Base-by-base conservation (phyloP, 148 eudicot genomes). In the Gaultheria prostrata region DNA sequence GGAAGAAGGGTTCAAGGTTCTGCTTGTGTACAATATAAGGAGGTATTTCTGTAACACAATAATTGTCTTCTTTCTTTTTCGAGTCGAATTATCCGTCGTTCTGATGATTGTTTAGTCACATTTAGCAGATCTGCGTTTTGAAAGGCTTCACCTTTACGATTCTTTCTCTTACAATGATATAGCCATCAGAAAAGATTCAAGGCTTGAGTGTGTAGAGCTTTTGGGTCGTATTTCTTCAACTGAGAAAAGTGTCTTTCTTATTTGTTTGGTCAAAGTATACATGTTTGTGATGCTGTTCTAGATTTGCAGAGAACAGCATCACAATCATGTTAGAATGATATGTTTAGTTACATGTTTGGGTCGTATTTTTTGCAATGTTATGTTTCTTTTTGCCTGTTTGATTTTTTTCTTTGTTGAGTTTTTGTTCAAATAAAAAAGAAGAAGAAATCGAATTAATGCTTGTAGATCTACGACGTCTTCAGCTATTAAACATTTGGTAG, bases 371-470 rank as follows among this genome's bases (percentile, higher is more conserved):
- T n/a, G n/a, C n/a, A n/a, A n/a, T n/a, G n/a, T n/a, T 71, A 30
- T 71, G 46, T 33, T 71, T 35, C 45, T 71, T 71, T 20, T 71
- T 35, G 46, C 76, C 76, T 71, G 76, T 71, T 33, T 71, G n/a
- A 35, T 33, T 32, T 71, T 17, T 21, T 33, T 12, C 0, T 15
- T 33, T 15, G 15, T 1, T 17, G 45, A 6, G 76, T 1, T 33
- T 71, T 35, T 15, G 45, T 71, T 33, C 11, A 33, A 71, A 71
- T 17, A 33, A 33, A 33, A 8, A 1, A 33, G 14, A 30, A 69
- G 33, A 1, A 8, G 76, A 71, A 69, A 32, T 33, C 35, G 45
- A 71, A 33, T 71, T 15, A 71, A 71, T 32, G n/a, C 46, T 71
- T 71, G 17, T 71, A 33, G 76, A 32, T 32, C 76, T 33, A 71